phyloP scores from a whole-genome alignment of 2,329 filamentous ascomycete species.

The Beauveria varroae region DNA sequence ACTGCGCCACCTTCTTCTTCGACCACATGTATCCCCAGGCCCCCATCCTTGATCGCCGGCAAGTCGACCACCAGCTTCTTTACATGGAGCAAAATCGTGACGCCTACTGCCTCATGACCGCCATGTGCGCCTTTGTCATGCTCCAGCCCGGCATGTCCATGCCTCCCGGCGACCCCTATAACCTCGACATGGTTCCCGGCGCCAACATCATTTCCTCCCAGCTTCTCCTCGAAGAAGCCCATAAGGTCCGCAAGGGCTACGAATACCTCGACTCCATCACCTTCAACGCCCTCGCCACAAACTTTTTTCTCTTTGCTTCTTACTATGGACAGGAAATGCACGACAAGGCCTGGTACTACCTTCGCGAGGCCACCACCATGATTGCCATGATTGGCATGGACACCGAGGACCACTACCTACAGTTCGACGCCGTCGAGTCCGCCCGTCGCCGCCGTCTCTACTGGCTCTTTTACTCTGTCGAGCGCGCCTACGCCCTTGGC shows the following conservation, averaged over 20 bases:
- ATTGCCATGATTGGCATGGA: conserved; percentile 53
- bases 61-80: conserved; percentile 49
- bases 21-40: conserved; percentile 56
- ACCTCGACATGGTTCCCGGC: conserved; percentile 48
- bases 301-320: conserved; percentile 70
- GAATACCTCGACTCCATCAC: conserved; percentile 52
- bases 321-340: conserved; percentile 66
- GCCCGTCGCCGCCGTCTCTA: conserved; percentile 60
- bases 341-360: conserved; percentile 70
- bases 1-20: conserved; percentile 62
- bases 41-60: conserved; percentile 53
- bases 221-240: conserved; percentile 58
- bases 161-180: conserved; percentile 48
- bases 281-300: conserved; percentile 58
- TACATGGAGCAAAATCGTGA: conserved; percentile 57
- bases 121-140: conserved; percentile 61
- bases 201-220: conserved; percentile 57
- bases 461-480: conserved; percentile 65
- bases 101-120: conserved; percentile 55
- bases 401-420: conserved; percentile 55
- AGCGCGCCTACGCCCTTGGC: conserved; percentile 64
- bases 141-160: conserved; percentile 61
- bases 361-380: conserved; percentile 70
- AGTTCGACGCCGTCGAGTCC: conserved; percentile 51
- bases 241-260: conserved; percentile 55